A percentile compares a stretch with the other conserved stretches of the same genome.
Evolutionary conservation across 352 stramenopile genomes (phyloP).

Genomic region (Phytophthora ohioensis): DNA sequence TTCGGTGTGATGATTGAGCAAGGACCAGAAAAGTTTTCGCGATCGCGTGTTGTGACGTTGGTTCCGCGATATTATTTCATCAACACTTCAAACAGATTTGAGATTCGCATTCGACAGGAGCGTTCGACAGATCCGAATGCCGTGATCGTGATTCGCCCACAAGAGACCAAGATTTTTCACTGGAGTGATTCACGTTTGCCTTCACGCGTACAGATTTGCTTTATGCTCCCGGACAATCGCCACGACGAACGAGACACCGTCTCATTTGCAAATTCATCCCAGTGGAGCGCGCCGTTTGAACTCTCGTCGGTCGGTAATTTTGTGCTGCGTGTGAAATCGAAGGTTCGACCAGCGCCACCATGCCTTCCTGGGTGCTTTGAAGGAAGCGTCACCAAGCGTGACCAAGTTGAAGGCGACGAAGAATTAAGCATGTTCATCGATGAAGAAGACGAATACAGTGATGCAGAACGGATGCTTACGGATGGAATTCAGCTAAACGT

Average conservation of each 20-base stretch:
- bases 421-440: constrained; percentile 42
- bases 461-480: constrained; percentile 46
- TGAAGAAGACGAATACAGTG: constrained; percentile 47
- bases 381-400: constrained; percentile 24
- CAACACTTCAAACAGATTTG: constrained; percentile 73
- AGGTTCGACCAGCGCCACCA: constrained; percentile 50
- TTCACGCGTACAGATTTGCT: constrained; percentile 76
- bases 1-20: constrained; percentile 90
- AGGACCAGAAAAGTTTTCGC: constrained; percentile 76
- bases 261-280: constrained; percentile 54
- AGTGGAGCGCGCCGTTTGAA: constrained; percentile 85
- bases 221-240: constrained; percentile 54
- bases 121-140: constrained; percentile 43
- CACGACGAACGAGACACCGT: constrained; percentile 27
- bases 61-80: constrained; percentile 86
- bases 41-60: constrained; percentile 82
- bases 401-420: constrained; percentile 43
- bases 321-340: constrained; percentile 75
- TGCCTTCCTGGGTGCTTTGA: constrained; percentile 59
- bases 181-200: constrained; percentile 76
- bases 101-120: constrained; percentile 77
- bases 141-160: constrained; percentile 53
- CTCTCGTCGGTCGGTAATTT: constrained; percentile 85
- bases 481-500: constrained; percentile 74
- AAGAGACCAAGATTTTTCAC: constrained; percentile 82